Evolutionary conservation across 257 asterid genomes (phyloP), one percentile per base, ranked within the genome.

Genomic region (Solanum pennellii): DNA sequence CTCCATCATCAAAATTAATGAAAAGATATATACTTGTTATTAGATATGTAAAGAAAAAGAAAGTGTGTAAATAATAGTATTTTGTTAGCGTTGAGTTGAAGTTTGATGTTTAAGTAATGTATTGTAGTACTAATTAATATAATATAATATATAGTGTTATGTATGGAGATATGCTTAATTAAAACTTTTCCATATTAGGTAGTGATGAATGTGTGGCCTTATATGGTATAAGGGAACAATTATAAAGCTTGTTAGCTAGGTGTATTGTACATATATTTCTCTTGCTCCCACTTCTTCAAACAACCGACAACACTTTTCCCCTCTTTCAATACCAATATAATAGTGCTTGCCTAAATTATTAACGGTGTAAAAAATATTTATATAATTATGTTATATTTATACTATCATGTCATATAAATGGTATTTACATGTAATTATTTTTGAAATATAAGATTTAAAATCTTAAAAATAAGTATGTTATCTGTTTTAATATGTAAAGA

Each of bases 151-250:
- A 47, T 27, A 83, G 52, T 65, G 88, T n/a, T 33, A 33, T 33
- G 35, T 85, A 52, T 72, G 66, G 79, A 33, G 87, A 84, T 86
- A 89, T 76, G 82, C 84, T 79, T 87, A 91, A 82, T 79, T 87
- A 91, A 82, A 82, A 41, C 79, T 69, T 90, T 92, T 89, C 97
- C 91, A 87, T 91, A 93, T 93, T 89, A 49, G 98, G 97, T 47
- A 89, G 89, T 86, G 92, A 90, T 93, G 35, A n/a, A 69, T 91
- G 93, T 89, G 89, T 92, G 91, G 68, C 93, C 92, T 89, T 89
- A 88, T 89, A 84, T 87, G 94, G 94, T 90, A 94, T 89, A 8
- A 68, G 82, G 86, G 89, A 90, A 91, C 92, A 88, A 89, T 86
- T 90, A 88, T 86, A 92, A 91, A 91, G 90, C 87, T 71, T 47